Conservation (phyloP, 176 grass and related monocot genomes). For the Raddia distichophylla region DNA sequence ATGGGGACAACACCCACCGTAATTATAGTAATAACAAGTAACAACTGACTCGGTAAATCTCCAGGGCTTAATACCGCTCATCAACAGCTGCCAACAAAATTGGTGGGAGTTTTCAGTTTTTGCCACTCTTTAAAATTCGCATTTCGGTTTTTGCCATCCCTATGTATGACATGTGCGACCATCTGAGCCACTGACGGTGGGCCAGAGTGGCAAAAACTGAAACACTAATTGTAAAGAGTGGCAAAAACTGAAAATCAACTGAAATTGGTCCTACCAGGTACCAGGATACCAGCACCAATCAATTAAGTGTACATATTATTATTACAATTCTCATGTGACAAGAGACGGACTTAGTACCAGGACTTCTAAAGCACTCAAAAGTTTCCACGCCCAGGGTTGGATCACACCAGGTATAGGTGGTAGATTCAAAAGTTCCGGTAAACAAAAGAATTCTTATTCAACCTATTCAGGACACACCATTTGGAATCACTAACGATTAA, state of each 20-base stretch:
- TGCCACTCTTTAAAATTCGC: too few species aligned
- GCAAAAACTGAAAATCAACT: too few species aligned
- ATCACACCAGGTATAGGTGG: not conserved
- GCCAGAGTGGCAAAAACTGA: too few species aligned
- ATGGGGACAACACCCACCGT: not conserved
- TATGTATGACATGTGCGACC: too few species aligned
- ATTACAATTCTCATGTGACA: not conserved
- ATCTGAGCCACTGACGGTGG: too few species aligned
- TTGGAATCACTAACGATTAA: not conserved
- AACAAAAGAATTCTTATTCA: not conserved
- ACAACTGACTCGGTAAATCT: not conserved
- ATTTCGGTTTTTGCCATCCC: too few species aligned
- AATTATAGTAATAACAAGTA: not conserved
- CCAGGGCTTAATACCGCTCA: not conserved
- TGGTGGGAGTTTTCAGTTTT: not conserved
- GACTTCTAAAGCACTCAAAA: not conserved
- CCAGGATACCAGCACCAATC: not conserved
- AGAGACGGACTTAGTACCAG: too few species aligned
- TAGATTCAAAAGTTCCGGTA: not conserved
- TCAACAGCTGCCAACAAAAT: not conserved
- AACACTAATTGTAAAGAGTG: too few species aligned
- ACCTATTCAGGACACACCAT: not conserved
- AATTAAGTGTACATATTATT: not conserved
- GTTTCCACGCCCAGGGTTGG: not conserved
- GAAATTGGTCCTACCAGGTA: not conserved